Evolutionary conservation across 192 early-diverging fungal genomes (phyloP), one percentile per base, ranked within the genome.

Genomic region (Backusella liffmaniae): DNA sequence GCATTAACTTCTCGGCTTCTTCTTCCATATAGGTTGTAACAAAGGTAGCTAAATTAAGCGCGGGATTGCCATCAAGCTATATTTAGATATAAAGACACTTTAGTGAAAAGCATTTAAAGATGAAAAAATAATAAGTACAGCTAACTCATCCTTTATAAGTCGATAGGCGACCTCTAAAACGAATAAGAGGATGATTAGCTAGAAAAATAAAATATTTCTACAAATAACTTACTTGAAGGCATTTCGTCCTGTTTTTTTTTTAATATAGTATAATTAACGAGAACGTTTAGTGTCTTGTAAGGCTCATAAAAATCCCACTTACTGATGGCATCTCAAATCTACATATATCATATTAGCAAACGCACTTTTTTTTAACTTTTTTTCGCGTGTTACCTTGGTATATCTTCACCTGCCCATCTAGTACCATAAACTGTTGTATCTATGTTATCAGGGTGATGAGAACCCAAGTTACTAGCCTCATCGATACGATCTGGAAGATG

Each of bases 1-100:
- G 76, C 66, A 95, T 94, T 68, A 96, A 86, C 75, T 90, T 89
- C 23, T 94, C 88, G 10, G 93, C 94, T 80, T 95, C 92, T 1
- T 88, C 88, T 75, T 96, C 78, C 78, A 80, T 77, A 65, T 69
- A 80, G 35, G 76, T 79, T 5, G 92, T 93, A 30, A 96, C 92
- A 81, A 92, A 94, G 36, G 89, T 88, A 1, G 93, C 93, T 76
- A 93, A 83, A 85, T 94, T 95, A 73, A 92, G 84, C 66, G 84
- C 83, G 44, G 94, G 94, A 53, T 91, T 90, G 51, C 93, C 92
- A 73, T 96, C 94, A 44, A 95, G 84, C 82, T 89, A 82, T 62
- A 13, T 29, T 53, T 10, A 87, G 80, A 72, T 37, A 4, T 18
- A 72, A 72, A 46, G 23, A 18, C 0, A 65, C 34, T 26, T 49